Evolutionary conservation across 768 basidiomycete species (phyloP).

Genomic region (Sporobolomyces phaffii): DNA sequence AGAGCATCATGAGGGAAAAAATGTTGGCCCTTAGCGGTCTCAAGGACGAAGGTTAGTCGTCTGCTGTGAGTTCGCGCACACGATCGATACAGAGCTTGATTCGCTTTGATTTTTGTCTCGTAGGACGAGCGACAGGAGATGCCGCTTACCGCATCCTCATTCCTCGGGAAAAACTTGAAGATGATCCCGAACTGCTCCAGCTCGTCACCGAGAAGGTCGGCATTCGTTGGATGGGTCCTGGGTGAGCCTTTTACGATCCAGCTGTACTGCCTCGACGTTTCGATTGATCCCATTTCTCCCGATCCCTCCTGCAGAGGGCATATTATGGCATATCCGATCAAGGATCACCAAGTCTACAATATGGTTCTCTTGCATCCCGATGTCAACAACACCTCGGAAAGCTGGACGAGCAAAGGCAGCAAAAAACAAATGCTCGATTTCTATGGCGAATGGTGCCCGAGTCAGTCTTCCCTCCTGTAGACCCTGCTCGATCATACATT

Average conservation of each 20-base stretch:
- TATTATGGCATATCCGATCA: conserved; percentile 47
- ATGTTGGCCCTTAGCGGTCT: conserved; percentile 47
- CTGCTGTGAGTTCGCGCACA: background rate
- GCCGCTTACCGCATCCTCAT: conserved; percentile 50
- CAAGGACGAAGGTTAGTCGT: conserved; percentile 41
- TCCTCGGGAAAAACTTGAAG: conserved; percentile 43
- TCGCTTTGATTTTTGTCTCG: background rate
- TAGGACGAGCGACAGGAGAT: conserved; percentile 48
- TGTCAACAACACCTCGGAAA: conserved; percentile 46
- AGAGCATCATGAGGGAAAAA: conserved; percentile 44
- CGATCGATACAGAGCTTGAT: background rate
- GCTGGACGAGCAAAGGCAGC: conserved; percentile 47
- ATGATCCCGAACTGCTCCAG: conserved; percentile 47
- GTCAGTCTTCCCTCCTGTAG: conserved; percentile 1
- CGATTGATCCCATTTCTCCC: background rate
- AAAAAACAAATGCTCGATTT: conserved; percentile 47
- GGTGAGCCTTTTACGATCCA: conserved; percentile 48
- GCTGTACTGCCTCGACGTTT: background rate
- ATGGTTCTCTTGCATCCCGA: conserved; percentile 49
- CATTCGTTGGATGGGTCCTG: conserved; percentile 49
- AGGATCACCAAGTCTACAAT: conserved; percentile 47
- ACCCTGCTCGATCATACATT: too few species aligned
- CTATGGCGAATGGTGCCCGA: conserved; percentile 48
- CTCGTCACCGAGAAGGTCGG: conserved; percentile 45
- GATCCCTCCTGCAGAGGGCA: background rate